Evolutionary conservation across 306 rosid genomes (phyloP), one percentile per base, ranked within the genome.

Genomic region (Astragalus membranaceus): DNA sequence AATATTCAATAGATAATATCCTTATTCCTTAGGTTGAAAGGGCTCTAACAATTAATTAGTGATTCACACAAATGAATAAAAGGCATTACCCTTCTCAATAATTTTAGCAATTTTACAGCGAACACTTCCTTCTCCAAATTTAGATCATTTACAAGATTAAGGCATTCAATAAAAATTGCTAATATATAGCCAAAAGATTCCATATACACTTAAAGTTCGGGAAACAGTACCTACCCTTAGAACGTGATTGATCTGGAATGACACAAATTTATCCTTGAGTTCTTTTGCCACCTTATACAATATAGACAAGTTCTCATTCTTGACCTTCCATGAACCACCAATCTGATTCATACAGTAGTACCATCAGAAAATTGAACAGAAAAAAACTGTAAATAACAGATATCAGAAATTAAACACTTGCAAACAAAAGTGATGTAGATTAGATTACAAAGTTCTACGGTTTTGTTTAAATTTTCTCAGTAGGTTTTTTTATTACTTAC

Each of bases 271-370:
- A 20, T 87, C 85, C 85, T 87, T 87, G 50, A 94, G 91, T 77
- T 81, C 78, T 74, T 72, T 82, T 74, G 88, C 97, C 86, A 81
- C 89, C 59, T 87, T 78, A 73, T 57, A 77, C 84, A 94, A 79
- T 58, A 32, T 61, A 42, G 84, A 63, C 77, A 94, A 72, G 79
- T 83, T 88, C 78, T 84, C 79, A 50, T 88, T 77, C 87, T 64
- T 88, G 67, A 71, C 91, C 84, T 78, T 87, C 98, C 98, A 90
- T 65, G 75, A 83, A 36, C 98, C 98, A 62, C 83, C 89, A 59
- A 94, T 88, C 98, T 94, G 89, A 68, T 53, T 64, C 75, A 82
- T 53, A 67, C 64, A 85, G 75, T 41, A 62, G 46, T n/a, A n/a
- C n/a, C 63, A 60, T 3, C 9, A 62, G 56, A 62, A 72, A 67